Evolutionary conservation across 768 basidiomycete species (phyloP), one percentile per base, ranked within the genome.

Genomic region (Lyophyllum atratum): DNA sequence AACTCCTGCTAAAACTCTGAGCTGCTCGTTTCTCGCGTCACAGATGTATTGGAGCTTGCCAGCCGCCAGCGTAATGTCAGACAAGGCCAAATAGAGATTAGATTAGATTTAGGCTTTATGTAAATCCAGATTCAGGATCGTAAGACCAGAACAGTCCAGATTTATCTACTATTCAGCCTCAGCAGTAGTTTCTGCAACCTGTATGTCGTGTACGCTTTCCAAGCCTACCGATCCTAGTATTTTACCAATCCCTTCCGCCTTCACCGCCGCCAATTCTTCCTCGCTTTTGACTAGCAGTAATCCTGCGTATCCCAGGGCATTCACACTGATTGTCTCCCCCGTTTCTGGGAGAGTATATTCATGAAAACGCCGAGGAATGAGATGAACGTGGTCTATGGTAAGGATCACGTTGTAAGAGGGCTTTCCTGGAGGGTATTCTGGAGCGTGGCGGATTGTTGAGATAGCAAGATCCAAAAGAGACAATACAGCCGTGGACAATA

Each of bases 281-380:
- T 89, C 84, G 60, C 89, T 93, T 76, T 90, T 93, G 24, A 92
- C 93, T 53, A 97, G 82, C 59, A 97, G 64, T 87, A 92, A 85
- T 1, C 95, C 95, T 7, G 93, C 90, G 68, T 89, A 97, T 14
- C 92, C 95, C 47, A 97, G 79, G 44, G 95, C 82, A 70, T 98
- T 97, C 42, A 98, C 78, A 64, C 84, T 83, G 25, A 98, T 65
- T 52, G 71, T 58, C 31, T 84, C 81, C n/a, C 84, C 83, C 2
- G 82, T 82, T 49, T 75, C 78, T 52, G 71, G 59, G 4, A 90
- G 71, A 11, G 65, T 70, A 69, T 88, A 80, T n/a, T 69, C 72
- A 67, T 93, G 92, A 29, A 73, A 72, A 48, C 77, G 78, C 37
- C 95, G 85, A 28, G 95, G 95, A 65, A 98, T 85, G 55, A 97